Base-by-base conservation (phyloP, 345 rosid genomes). In the Litchi chinensis region DNA sequence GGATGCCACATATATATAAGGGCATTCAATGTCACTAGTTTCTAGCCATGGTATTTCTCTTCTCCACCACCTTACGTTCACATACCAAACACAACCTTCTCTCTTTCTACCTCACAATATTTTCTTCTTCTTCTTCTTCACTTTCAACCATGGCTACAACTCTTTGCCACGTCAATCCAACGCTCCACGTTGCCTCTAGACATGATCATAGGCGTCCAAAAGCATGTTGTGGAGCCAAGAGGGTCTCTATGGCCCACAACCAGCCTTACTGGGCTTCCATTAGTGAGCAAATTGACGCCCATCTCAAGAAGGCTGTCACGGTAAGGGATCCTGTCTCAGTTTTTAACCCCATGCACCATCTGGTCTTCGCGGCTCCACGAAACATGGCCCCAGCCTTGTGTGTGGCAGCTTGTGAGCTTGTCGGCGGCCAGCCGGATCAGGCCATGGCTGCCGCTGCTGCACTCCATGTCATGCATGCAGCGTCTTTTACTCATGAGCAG, bases 401-500 rank as follows among this genome's bases (percentile, higher is more conserved):
- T 59, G 11, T 59, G 0, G 64, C 64, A 2, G 64, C 64, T n/a
- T 59, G 64, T 21, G 64, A 59, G 6, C 64, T 59, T 28, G 24
- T 59, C 64, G 12, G 24, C 4, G 57, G 26, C 73, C 57, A 71
- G 79, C 85, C 86, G 0, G 85, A 85, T 68, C 85, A 73, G 26
- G 91, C 96, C 73, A 18, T 89, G 77, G 83, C 85, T 0, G 91
- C 92, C 0, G 96, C 93, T 0, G 81, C 92, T 0, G 93, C 92
- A 3, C 59, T 92, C 8, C 90, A 77, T 24, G 81, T 92, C 13
- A 54, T 88, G 75, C 80, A 70, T 43, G 91, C 92, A 5, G 79
- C 89, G 0, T 78, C 88, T 6, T 79, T 39, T 62, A 43, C 80
- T 76, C 94, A 84, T 44, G 89, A 82, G 9, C 77, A 84, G 28